phyloP scores from a whole-genome alignment of 108 stramenopile species.

The Skeletonema marinoi region DNA sequence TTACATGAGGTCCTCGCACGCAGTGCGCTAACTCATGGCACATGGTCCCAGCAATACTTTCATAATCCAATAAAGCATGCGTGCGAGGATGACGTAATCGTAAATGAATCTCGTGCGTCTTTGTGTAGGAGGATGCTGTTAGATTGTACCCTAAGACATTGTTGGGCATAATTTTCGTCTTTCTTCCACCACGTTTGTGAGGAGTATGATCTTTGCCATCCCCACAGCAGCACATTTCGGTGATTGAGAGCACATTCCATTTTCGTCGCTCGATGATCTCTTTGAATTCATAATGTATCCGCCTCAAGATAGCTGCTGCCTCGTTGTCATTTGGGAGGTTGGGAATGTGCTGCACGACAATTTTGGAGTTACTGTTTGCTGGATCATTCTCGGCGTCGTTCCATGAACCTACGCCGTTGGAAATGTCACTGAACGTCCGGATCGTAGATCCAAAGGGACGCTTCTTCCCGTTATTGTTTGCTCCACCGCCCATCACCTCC shows the following conservation, averaged over 20 bases:
- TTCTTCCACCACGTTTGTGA: not conserved
- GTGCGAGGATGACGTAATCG: constrained; percentile 63
- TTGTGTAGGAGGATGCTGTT: constrained; percentile 28
- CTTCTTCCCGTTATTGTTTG: constrained; percentile 6
- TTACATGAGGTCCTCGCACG: constrained; percentile 50
- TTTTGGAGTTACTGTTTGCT: constrained; percentile 5
- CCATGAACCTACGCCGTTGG: constrained; percentile 8
- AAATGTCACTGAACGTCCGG: constrained; percentile 28
- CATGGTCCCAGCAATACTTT: constrained; percentile 81
- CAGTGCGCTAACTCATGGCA: constrained; percentile 85
- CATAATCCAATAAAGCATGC: constrained; percentile 55
- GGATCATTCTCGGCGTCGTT: not conserved
- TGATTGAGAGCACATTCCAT: constrained; percentile 64
- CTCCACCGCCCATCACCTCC: not conserved
- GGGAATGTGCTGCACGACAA: constrained; percentile 35
- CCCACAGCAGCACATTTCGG: constrained; percentile 87
- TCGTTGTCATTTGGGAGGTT: constrained; percentile 46
- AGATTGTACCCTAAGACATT: constrained; percentile 85
- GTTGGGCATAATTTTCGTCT: constrained; percentile 42
- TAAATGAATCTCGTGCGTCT: constrained; percentile 69
- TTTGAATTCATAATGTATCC: constrained; percentile 69
- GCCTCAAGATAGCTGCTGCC: constrained; percentile 48
- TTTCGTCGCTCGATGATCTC: constrained; percentile 64
- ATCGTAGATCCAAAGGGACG: constrained; percentile 35
- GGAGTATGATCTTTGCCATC: constrained; percentile 62